These are phyloP conservation scores for Goffeauzyma gilvescens DNA, from an alignment of 768 basidiomycete species.

Conservation along the genomic window DNA sequence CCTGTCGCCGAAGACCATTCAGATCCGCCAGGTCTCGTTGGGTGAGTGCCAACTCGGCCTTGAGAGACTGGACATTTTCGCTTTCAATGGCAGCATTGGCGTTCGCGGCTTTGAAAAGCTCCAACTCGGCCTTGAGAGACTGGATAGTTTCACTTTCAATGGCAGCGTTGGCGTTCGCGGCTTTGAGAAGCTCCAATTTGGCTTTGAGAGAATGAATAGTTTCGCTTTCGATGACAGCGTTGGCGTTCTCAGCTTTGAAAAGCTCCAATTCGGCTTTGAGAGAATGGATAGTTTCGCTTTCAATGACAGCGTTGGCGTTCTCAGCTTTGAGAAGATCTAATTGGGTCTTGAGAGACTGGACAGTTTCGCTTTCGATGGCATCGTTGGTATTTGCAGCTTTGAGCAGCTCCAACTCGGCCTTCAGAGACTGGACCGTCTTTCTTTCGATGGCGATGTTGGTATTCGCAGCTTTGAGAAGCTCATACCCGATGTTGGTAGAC, in stretches of 20 bases:
- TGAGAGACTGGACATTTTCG: not conserved
- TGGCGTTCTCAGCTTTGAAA: not conserved
- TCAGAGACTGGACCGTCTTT: not conserved
- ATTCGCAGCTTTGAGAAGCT: constrained; percentile 1
- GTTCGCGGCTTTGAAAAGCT: not conserved
- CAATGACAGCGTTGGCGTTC: not conserved
- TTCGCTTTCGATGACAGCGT: not conserved
- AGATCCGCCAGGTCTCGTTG: constrained; percentile 2
- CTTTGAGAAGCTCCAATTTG: too few relatives aligned
- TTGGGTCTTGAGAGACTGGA: not conserved
- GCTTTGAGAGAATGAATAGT: not conserved
- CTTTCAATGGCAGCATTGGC: not conserved
- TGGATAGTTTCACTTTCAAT: too few relatives aligned
- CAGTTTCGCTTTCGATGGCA: not conserved
- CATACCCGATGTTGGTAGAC: not conserved
- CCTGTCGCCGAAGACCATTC: too few relatives aligned
- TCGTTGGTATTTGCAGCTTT: not conserved
- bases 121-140: not conserved
- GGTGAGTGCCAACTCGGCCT: not conserved
- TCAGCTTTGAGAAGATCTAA: too few relatives aligned
- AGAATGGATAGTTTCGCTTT: not conserved
- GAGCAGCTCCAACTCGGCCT: not conserved
- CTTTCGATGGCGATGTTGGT: not conserved
- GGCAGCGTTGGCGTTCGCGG: not conserved
- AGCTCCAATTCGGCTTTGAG: not conserved